A percentile compares a stretch with the other conserved stretches of the same genome.
phyloP scores from a whole-genome alignment of 202 grass and related monocot genomes.

The Cymbopogon flexuosus region DNA sequence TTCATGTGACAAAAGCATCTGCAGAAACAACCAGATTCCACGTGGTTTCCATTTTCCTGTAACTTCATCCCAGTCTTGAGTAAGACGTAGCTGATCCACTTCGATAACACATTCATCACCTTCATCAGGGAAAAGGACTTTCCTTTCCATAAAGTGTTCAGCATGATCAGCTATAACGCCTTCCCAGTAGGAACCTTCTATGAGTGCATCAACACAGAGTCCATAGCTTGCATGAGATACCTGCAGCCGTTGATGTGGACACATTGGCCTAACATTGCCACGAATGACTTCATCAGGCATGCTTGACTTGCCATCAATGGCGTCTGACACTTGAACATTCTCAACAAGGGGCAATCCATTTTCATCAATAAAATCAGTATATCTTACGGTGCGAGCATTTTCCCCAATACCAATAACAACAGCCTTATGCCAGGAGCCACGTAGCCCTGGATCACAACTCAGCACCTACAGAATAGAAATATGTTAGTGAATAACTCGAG shows the following conservation, averaged over 20 bases:
- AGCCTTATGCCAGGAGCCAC: constrained; percentile 45
- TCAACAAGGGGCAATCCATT: constrained; percentile 38
- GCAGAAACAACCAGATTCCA: constrained; percentile 63
- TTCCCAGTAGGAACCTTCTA: constrained; percentile 68
- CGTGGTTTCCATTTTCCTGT: constrained; percentile 54
- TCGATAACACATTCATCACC: constrained; percentile 47
- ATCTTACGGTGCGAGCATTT: constrained; percentile 38
- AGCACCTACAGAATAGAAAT: constrained; percentile 32
- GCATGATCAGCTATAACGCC: constrained; percentile 61
- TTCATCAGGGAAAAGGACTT: constrained; percentile 67
- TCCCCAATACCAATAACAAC: constrained; percentile 33
- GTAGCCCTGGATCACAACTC: constrained; percentile 38
- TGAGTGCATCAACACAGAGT: constrained; percentile 55
- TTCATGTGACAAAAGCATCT: constrained; percentile 45
- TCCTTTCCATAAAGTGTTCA: constrained; percentile 38
- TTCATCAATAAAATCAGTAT: constrained; percentile 35
- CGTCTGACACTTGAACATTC: constrained; percentile 41
- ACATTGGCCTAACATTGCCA: constrained; percentile 46
- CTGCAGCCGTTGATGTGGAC: constrained; percentile 34
- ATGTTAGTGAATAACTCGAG: background rate
- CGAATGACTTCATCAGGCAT: constrained; percentile 13
- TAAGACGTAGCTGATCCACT: constrained; percentile 43
- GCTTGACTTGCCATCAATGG: constrained; percentile 38
- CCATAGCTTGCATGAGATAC: constrained; percentile 44
- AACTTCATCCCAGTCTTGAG: constrained; percentile 67